Conservation (phyloP, 257 asterid genomes). For the Scutellaria galericulata region DNA sequence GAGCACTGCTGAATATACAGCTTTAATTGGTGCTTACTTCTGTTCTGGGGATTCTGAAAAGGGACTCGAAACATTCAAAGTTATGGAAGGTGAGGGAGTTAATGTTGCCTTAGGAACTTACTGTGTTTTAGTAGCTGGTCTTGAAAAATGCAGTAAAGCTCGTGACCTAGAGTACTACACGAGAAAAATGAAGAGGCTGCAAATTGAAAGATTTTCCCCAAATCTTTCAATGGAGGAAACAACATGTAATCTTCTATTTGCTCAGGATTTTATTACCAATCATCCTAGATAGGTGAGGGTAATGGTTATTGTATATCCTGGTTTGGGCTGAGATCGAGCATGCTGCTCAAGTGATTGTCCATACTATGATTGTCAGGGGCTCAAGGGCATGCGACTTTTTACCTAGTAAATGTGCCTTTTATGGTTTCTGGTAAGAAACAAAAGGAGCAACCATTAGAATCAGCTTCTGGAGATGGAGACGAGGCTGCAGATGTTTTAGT, state of each 20-base stretch:
- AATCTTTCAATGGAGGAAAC: slow-evolving; percentile 55
- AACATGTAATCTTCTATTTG: slow-evolving; percentile 71
- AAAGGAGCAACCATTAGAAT: not conserved
- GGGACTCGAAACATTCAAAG: slow-evolving; percentile 63
- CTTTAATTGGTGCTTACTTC: slow-evolving; percentile 66
- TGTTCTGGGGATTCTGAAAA: slow-evolving; percentile 55
- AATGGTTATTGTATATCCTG: not conserved
- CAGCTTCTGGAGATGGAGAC: not conserved
- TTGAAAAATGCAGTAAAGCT: slow-evolving; percentile 56
- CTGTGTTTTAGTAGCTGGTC: slow-evolving; percentile 63
- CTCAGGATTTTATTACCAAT: slow-evolving; percentile 41
- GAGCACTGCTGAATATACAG: slow-evolving; percentile 73
- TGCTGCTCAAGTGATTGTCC: not conserved
- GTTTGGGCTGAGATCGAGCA: no score
- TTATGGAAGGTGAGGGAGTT: slow-evolving; percentile 60
- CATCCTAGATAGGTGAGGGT: slow-evolving; percentile 11
- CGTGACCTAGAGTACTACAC: slow-evolving; percentile 53
- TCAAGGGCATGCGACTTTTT: not conserved
- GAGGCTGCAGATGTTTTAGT: not conserved
- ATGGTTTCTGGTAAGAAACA: not conserved
- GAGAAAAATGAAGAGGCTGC: slow-evolving; percentile 62
- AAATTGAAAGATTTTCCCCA: slow-evolving; percentile 39
- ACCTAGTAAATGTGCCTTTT: not conserved
- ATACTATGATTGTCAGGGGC: no score
- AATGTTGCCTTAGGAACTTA: slow-evolving; percentile 64